Base-by-base conservation (phyloP, 2,329 filamentous ascomycete species). In the Fonsecaea multimorphosa region DNA sequence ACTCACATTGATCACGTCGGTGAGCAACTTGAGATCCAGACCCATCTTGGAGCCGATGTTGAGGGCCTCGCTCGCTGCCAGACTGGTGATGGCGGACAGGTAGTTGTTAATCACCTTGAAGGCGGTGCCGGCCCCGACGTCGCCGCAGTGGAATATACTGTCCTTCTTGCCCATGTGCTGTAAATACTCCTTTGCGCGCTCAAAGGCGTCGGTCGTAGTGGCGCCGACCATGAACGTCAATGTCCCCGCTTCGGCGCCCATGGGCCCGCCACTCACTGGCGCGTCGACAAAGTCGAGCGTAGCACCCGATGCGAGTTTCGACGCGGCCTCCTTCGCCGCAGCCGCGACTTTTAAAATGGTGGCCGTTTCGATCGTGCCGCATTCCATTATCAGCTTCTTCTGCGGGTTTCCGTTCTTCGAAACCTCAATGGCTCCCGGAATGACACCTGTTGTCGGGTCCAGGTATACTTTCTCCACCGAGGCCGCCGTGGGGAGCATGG, bases 161-260 rank as follows among this genome's bases (percentile, higher is more conserved):
- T 85, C 86, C 83, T 88, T 86, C 49, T 82, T 74, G 12, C 75
- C 68, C 29, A 86, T 73, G 59, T 72, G 60, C 34, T 66, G 65
- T 19, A 71, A 55, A 74, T 4, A 87, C 70, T 22, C 72, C 65
- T n/a, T 74, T 76, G 7, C 87, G 72, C 14, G 76, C 76, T 11
- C 75, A 67, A 9, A 85, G 78, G 65, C 49, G 12, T 54, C 38
- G 19, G 58, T 64, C 63, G 82, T 78, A 63, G 82, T 75, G 63
- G 79, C 81, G 58, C 84, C 84, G 34, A 86, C 77, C 79, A 87
- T 86, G 76, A 86, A 85, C 58, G 84, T 82, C 29, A 86, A 78
- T 0, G 81, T 84, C 11, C 77, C 84, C 54, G 79, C 81, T 53
- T 81, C 75, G 2, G 84, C 84, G n/a, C 84, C 84, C 16, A 84